Base-by-base conservation (phyloP, 768 basidiomycete genomes). In the Tulasnella sp. region DNA sequence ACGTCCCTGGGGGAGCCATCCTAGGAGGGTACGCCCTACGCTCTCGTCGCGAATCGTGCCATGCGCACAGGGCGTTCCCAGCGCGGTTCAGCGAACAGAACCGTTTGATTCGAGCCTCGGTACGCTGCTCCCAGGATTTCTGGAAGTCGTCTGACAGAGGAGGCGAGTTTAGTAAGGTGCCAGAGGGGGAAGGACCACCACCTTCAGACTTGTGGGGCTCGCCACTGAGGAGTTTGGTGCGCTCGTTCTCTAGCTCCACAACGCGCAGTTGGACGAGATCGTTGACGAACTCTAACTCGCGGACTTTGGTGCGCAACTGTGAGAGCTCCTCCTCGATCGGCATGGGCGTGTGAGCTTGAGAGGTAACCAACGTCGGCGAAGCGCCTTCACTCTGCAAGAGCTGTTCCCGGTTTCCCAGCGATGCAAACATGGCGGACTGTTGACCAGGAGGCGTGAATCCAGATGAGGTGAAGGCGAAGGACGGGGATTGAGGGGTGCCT, bases 1-100 rank as follows among this genome's bases (percentile, higher is more conserved):
- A 80, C 64, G 78, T 78, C 9, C 86, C 85, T 0, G 77, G 73
- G 9, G 88, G 88, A 3, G 88, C 89, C 75, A 84, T 84, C 48
- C 88, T 81, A 9, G 89, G 87, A 3, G 88, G 86, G 65, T 78
- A 81, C 0, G 77, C 76, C 8, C 89, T 80, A 29, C 89, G 83
- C 71, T 92, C 88, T 26, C 88, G 81, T 48, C 88, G 78, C 1
- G 88, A 88, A 70, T 92, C 89, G 67, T 92, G 88, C 88, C 88
- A 92, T 3, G 89, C 84, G 69, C 88, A 91, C 32, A 91, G 78
- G 1, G 88, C 88, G 65, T 92, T 92, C 30, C 89, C 89, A 0
- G 88, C 88, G 52, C 89, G 81, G 70, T 92, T 91, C 27, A 87
- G 75, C 3, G 88, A 85, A 69, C 88, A 92, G 71, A 83, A 85